These are phyloP conservation scores for Auxenochlorella pyrenoidosa DNA, from an alignment of 139 green algal genomes.

Conservation along the genomic window DNA sequence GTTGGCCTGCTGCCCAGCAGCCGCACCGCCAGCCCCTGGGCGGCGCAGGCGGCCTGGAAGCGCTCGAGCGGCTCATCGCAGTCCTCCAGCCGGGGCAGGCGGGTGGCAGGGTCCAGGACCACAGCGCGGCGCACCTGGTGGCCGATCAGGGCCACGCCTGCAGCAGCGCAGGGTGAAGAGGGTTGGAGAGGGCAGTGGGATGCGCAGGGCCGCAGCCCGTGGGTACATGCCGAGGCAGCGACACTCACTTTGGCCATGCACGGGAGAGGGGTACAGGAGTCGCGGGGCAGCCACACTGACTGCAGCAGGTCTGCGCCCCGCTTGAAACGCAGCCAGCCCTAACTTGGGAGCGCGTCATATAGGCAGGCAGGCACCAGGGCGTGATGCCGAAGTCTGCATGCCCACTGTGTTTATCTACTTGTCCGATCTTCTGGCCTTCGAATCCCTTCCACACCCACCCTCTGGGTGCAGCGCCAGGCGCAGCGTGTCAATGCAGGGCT, in stretches of 20 bases:
- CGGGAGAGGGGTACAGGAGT: neutral
- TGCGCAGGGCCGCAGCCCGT: no score
- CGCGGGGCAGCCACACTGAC: neutral
- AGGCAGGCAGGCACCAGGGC: no score
- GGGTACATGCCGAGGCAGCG: no score
- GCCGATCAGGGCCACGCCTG: constrained; percentile 30
- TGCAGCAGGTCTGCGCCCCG: neutral
- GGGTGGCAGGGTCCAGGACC: constrained; percentile 15
- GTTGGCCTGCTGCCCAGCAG: constrained; percentile 24
- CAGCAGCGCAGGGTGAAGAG: neutral
- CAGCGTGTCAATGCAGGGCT: constrained; percentile 1
- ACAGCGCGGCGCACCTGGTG: constrained; percentile 27
- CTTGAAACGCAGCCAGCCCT: neutral
- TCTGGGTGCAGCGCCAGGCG: neutral
- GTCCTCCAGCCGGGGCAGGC: constrained; percentile 27
- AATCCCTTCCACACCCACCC: neutral
- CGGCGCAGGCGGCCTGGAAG: neutral
- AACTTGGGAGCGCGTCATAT: no score
- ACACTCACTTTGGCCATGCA: neutral
- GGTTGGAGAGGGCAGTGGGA: neutral
- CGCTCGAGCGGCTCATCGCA: constrained; percentile 9
- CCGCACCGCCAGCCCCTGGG: neutral
- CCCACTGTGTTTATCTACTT: no score
- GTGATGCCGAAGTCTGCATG: no score
- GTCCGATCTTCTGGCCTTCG: no score